These are phyloP conservation scores for Dentipellis sp. DNA, from an alignment of 768 basidiomycete genomes.

Conservation along the genomic window DNA sequence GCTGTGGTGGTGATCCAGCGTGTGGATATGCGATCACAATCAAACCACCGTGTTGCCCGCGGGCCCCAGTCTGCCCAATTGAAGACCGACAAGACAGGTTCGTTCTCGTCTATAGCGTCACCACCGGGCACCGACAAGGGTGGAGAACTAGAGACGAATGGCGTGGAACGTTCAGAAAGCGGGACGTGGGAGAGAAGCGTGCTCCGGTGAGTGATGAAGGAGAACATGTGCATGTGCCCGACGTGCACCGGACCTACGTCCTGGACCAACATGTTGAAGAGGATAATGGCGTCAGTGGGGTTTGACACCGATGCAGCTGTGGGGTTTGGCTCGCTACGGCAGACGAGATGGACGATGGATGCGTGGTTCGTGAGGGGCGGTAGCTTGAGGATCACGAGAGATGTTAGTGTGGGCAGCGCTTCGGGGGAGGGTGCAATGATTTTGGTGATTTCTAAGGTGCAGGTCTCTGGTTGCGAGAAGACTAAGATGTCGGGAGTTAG, in stretches of 20 bases:
- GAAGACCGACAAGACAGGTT: not conserved
- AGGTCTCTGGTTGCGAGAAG: conserved; percentile 16
- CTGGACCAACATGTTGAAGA: conserved; percentile 16
- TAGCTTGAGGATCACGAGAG: conserved; percentile 14
- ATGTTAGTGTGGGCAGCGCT: not conserved
- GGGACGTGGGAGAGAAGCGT: conserved; percentile 11
- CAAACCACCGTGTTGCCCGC: conserved; percentile 17
- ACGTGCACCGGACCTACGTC: not conserved
- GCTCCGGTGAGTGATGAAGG: conserved; percentile 18
- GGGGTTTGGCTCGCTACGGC: conserved; percentile 21
- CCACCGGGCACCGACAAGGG: no score
- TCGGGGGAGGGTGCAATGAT: conserved; percentile 2
- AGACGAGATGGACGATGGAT: conserved; percentile 16
- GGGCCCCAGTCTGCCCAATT: conserved; percentile 20
- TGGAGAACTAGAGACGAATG: not conserved
- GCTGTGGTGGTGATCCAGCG: conserved; percentile 25
- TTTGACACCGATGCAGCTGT: not conserved
- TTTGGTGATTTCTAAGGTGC: conserved; percentile 16
- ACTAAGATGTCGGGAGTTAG: conserved; percentile 18
- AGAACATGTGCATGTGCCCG: conserved; percentile 11
- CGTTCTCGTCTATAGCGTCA: not conserved
- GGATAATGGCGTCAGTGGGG: conserved; percentile 16
- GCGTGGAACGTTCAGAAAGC: not conserved
- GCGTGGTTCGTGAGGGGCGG: conserved; percentile 10
- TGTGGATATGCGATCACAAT: conserved; percentile 13